Conservation (phyloP, 257 asterid species). For the Primulina eburnea region DNA sequence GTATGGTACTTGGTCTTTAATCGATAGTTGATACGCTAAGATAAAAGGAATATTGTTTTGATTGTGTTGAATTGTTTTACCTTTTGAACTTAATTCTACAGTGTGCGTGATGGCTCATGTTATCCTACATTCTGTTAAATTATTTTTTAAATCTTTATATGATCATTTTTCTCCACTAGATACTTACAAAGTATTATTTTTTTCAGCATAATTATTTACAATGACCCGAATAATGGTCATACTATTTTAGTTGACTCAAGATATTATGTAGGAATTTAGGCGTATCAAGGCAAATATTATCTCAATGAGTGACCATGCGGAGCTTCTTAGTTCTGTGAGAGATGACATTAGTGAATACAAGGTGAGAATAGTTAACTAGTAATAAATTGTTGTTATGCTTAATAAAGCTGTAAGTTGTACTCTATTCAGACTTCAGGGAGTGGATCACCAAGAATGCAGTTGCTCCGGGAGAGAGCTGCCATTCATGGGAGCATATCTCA, state of each 20-base stretch:
- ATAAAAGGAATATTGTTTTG: too few relatives aligned
- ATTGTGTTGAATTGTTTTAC: background rate
- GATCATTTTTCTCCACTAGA: too few relatives aligned
- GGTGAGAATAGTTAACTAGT: slow-evolving; percentile 43
- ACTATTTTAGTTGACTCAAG: slow-evolving; percentile 23
- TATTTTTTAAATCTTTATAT: too few relatives aligned
- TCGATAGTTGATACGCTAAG: background rate
- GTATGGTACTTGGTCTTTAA: slow-evolving; percentile 6
- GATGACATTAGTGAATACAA: slow-evolving; percentile 94
- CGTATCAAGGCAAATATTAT: slow-evolving; percentile 88
- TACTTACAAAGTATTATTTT: background rate
- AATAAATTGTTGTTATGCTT: slow-evolving; percentile 17
- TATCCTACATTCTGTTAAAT: background rate
- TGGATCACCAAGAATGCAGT: slow-evolving; percentile 77
- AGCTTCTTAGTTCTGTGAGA: slow-evolving; percentile 94
- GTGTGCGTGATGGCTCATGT: background rate
- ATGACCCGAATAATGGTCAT: background rate
- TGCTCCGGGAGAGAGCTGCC: slow-evolving; percentile 90
- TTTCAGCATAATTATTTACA: too few relatives aligned
- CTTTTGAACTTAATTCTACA: background rate
- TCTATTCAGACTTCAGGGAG: slow-evolving; percentile 84
- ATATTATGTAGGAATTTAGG: slow-evolving; percentile 68
- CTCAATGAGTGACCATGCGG: slow-evolving; percentile 94
- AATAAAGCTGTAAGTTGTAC: slow-evolving; percentile 21
- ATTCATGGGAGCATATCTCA: slow-evolving; percentile 93